phyloP scores from a whole-genome alignment of 352 stramenopile species.

The Globisporangium polare region DNA sequence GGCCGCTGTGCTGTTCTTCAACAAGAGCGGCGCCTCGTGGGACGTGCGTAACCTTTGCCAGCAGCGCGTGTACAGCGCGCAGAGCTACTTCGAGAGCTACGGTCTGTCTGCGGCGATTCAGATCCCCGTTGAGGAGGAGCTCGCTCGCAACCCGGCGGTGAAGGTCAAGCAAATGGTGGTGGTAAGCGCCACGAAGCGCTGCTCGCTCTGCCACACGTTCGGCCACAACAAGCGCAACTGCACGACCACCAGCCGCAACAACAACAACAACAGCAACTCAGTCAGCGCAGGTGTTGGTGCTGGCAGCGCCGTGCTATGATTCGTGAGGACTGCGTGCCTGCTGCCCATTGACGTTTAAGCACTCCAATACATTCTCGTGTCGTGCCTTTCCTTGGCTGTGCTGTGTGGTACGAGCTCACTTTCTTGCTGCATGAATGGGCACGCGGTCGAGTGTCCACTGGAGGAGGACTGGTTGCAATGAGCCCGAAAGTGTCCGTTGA shows the following conservation, averaged over 20 bases:
- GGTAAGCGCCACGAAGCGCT: slow-evolving; percentile 21
- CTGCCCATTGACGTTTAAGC: too few species aligned
- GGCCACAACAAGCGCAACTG: slow-evolving; percentile 48
- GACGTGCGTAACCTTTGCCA: slow-evolving; percentile 28
- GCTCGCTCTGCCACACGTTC: slow-evolving; percentile 31
- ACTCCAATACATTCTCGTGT: too few species aligned
- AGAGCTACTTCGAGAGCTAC: slow-evolving; percentile 28
- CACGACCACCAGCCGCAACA: too few species aligned
- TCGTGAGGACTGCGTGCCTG: too few species aligned
- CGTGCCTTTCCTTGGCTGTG: too few species aligned
- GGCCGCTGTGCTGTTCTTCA: slow-evolving; percentile 33
- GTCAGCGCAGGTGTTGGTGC: not conserved
- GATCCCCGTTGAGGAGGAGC: slow-evolving; percentile 39
- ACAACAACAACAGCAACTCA: not conserved
- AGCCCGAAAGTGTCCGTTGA: too few species aligned
- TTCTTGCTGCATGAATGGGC: too few species aligned
- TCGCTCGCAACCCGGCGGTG: slow-evolving; percentile 31
- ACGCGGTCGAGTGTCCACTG: too few species aligned
- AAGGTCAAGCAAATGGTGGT: slow-evolving; percentile 1
- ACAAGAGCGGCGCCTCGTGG: slow-evolving; percentile 21
- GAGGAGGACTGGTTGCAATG: too few species aligned
- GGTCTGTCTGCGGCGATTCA: slow-evolving; percentile 20
- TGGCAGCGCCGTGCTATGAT: not conserved
- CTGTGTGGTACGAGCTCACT: too few species aligned
- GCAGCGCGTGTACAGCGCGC: slow-evolving; percentile 22